Conservation (phyloP, 345 rosid species). For the Viola odorata region DNA sequence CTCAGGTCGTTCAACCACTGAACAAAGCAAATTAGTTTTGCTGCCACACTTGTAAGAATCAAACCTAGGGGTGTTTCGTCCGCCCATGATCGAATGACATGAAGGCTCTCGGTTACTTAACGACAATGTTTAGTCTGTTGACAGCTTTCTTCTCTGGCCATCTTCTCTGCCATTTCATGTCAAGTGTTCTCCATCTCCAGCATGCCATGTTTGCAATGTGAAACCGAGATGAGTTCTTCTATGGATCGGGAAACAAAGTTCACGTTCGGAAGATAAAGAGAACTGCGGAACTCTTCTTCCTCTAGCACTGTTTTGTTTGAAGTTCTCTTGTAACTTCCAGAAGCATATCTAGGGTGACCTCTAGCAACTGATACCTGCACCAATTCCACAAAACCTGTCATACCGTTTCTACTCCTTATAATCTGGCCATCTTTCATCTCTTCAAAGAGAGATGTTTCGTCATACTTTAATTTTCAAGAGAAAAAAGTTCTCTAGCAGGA, state of each 20-base stretch:
- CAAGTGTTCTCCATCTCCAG: background rate
- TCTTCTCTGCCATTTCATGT: too few relatives aligned
- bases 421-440: background rate
- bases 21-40: background rate
- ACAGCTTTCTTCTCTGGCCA: too few relatives aligned
- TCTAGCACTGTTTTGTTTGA: slow-evolving; percentile 23
- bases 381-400: background rate
- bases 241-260: slow-evolving; percentile 22
- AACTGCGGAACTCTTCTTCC: slow-evolving; percentile 29
- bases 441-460: background rate
- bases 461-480: background rate
- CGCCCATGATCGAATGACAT: too few relatives aligned
- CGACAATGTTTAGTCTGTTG: too few relatives aligned
- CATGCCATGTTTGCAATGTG: background rate
- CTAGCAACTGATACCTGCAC: slow-evolving; percentile 55
- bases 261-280: slow-evolving; percentile 36
- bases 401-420: background rate
- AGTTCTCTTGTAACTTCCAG: slow-evolving; percentile 43
- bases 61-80: background rate
- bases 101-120: too few relatives aligned
- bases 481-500: background rate
- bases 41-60: background rate
- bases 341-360: slow-evolving; percentile 49
- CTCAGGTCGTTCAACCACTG: too few relatives aligned
- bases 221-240: slow-evolving; percentile 27